A percentile compares a stretch with the other conserved stretches of the same genome.
Evolutionary conservation across 75 land plant genomes (phyloP).

Genomic region (Selaginella tamariscina): DNA sequence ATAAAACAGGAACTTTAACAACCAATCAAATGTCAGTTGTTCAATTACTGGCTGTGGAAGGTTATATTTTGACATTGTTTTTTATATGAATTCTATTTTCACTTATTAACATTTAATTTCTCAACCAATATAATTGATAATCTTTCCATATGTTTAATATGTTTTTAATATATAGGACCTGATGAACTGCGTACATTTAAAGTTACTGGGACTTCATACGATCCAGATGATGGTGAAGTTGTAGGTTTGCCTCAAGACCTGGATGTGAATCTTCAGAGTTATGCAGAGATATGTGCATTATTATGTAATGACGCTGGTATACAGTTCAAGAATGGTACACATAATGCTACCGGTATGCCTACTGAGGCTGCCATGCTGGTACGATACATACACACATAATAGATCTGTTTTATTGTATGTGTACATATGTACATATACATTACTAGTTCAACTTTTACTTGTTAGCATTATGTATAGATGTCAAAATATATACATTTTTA

Average conservation of each 20-base stretch:
- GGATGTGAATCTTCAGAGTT: constrained; percentile 57
- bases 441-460: background rate
- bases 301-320: constrained; percentile 75
- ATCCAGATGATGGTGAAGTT: constrained; percentile 59
- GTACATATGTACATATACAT: too few relatives aligned
- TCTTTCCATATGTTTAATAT: too few relatives aligned
- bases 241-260: constrained; percentile 32
- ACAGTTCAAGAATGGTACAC: constrained; percentile 30
- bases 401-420: too few relatives aligned
- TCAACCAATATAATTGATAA: too few relatives aligned
- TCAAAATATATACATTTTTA: too few relatives aligned
- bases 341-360: constrained; percentile 60
- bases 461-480: background rate
- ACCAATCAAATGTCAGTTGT: constrained; percentile 83
- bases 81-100: too few relatives aligned
- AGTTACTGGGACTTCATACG: constrained; percentile 67
- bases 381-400: background rate
- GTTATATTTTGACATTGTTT: too few relatives aligned
- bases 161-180: too few relatives aligned
- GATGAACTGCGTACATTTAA: constrained; percentile 27
- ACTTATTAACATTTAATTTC: too few relatives aligned
- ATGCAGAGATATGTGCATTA: constrained; percentile 61
- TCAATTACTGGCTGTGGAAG: constrained; percentile 41
- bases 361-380: constrained; percentile 87
- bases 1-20: constrained; percentile 79